phyloP scores from a whole-genome alignment of 2,329 filamentous ascomycete species.

The Fusarium fujikuroi region DNA sequence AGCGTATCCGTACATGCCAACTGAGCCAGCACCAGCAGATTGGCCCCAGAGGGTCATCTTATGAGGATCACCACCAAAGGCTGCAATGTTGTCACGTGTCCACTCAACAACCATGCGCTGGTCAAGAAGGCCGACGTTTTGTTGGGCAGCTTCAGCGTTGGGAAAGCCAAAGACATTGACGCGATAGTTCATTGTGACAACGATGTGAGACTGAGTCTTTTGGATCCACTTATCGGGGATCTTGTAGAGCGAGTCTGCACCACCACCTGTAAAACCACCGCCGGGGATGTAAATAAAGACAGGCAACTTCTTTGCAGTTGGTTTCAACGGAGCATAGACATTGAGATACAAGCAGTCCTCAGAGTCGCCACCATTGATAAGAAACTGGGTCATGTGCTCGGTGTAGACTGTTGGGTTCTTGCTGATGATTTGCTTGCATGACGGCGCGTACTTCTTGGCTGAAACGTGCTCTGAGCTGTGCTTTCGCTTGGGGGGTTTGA shows the following conservation, averaged over 20 bases:
- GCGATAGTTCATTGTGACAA: constrained; percentile 16
- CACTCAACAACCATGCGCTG: constrained; percentile 24
- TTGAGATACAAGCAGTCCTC: constrained; percentile 22
- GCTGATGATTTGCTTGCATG: constrained; percentile 14
- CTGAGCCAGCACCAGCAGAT: constrained; percentile 14
- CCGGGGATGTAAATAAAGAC: constrained; percentile 18
- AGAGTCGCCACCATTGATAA: constrained; percentile 7
- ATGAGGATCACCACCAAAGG: background rate
- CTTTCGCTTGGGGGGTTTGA: constrained; percentile 10
- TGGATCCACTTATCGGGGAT: constrained; percentile 17
- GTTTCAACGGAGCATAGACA: constrained; percentile 1
- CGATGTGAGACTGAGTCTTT: constrained; percentile 12
- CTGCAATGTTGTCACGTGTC: constrained; percentile 1
- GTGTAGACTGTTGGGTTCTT: constrained; percentile 10
- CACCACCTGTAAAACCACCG: constrained; percentile 6
- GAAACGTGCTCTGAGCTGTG: background rate
- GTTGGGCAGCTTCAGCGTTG: constrained; percentile 1
- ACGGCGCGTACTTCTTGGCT: constrained; percentile 9
- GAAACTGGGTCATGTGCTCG: constrained; percentile 8
- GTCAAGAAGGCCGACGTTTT: constrained; percentile 7
- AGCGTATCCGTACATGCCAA: constrained; percentile 19
- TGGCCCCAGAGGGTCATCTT: constrained; percentile 15
- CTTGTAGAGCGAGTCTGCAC: constrained; percentile 10
- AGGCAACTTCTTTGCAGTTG: background rate
- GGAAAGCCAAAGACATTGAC: constrained; percentile 19